Evolutionary conservation across 352 stramenopile genomes (phyloP), one percentile per base, ranked within the genome.

Genomic region (Phytophthora hybrid): DNA sequence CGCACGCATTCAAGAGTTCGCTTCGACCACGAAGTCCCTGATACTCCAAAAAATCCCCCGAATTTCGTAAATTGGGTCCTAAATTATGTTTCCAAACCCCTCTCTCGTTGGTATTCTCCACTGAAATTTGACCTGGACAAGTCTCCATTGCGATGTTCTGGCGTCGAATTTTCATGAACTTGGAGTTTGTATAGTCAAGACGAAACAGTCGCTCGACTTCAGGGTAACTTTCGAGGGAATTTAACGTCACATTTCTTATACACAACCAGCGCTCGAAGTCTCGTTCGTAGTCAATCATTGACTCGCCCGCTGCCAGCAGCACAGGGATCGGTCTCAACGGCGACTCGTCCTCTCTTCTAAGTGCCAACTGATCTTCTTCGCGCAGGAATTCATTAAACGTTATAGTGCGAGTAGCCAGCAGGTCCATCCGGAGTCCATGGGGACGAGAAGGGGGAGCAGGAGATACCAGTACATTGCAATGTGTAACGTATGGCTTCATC

Each of bases 181-280:
- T 51, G 44, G 44, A 21, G 44, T 51, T 51, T 21, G 44, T 51
- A 51, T 51, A 21, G 44, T 51, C 44, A 6, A 21, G 44, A 0
- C 47, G 21, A 55, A 55, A 55, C 10, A 55, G 21, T 26, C 47
- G 47, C 19, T 55, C 47, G 21, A 55, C 19, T 3, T 5, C 47
- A 18, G 47, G 47, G 21, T 18, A 31, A 16, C n/a, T 32, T 32
- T 55, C n/a, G 21, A 55, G 47, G 4, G 19, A 55, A 18, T 55
- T n/a, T 9, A 55, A 7, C 3, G 47, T 18, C 11, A 55, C 10
- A 32, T 55, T 55, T 55, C 47, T 29, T 10, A 26, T 4, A 55
- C 29, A 55, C 21, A 55, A 19, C 47, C 47, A 55, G 47, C 47
- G 47, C 21, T 55, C 19, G 11, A 55, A 55, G n/a, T 55, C 47